Conservation (phyloP, 2,329 filamentous ascomycete genomes). For the Torrubiella hemipterigena region DNA sequence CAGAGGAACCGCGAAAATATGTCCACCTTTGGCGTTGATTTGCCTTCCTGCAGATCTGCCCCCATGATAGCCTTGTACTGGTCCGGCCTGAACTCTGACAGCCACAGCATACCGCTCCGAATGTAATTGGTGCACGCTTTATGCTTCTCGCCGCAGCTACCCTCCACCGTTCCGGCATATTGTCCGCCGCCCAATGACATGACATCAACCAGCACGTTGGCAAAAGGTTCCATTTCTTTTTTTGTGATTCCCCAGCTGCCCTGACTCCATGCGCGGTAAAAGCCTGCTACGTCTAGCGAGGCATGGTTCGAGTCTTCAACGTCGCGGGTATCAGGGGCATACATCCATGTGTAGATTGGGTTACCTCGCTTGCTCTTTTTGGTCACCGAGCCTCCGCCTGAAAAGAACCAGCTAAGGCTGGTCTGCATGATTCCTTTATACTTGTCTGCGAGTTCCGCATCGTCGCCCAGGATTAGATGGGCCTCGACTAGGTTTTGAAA, state of each 20-base stretch:
- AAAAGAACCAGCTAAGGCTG: constrained; percentile 1
- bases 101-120: neutral
- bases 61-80: neutral
- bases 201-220: too few relatives aligned
- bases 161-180: neutral
- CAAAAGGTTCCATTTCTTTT: neutral
- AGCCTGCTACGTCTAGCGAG: constrained; percentile 1
- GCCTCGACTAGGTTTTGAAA: constrained; percentile 1
- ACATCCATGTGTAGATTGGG: neutral
- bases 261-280: neutral
- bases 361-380: constrained; percentile 1
- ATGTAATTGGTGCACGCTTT: neutral
- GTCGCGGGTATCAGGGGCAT: neutral
- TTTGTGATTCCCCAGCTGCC: neutral
- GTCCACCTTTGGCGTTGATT: too few relatives aligned
- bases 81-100: neutral
- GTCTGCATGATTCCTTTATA: constrained; percentile 1
- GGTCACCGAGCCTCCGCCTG: neutral
- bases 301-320: constrained; percentile 1
- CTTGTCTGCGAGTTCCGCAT: neutral
- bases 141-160: neutral
- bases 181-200: too few relatives aligned
- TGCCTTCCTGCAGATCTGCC: neutral
- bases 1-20: too few relatives aligned
- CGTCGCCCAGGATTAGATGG: neutral